Conservation (phyloP, 345 rosid genomes). For the Euphorbia peplus region DNA sequence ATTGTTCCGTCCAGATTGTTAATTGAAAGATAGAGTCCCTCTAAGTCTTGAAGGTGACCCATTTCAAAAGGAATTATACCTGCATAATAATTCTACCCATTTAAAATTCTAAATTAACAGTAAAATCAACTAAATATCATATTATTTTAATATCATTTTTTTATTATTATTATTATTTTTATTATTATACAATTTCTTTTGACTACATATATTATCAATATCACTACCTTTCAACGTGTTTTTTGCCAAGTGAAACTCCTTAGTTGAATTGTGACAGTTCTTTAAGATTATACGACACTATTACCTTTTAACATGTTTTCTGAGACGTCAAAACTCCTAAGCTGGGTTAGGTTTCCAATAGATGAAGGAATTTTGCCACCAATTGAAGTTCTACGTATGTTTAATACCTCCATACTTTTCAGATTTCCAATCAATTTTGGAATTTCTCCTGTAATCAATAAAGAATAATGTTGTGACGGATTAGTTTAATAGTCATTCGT, state of each 20-base stretch:
- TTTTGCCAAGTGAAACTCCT: neutral
- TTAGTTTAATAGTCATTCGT: too few relatives aligned
- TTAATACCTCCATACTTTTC: neutral
- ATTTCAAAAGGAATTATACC: neutral
- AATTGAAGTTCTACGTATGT: neutral
- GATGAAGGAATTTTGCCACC: neutral
- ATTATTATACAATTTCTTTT: too few relatives aligned
- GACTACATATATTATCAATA: too few relatives aligned
- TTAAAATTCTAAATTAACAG: too few relatives aligned
- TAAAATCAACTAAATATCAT: too few relatives aligned
- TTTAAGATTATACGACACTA: too few relatives aligned
- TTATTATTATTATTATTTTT: too few relatives aligned
- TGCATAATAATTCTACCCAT: too few relatives aligned
- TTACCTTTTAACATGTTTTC: too few relatives aligned
- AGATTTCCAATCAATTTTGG: neutral
- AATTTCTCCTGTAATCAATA: neutral
- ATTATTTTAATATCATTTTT: too few relatives aligned
- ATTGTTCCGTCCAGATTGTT: neutral
- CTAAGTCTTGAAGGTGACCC: neutral
- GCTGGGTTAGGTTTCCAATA: neutral
- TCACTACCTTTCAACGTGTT: neutral
- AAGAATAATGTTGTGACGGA: neutral
- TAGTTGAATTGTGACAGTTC: too few relatives aligned
- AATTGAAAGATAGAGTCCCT: too few relatives aligned
- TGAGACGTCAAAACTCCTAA: neutral